Evolutionary conservation across 352 stramenopile species (phyloP).

Genomic region (Saprolegnia diclina): DNA sequence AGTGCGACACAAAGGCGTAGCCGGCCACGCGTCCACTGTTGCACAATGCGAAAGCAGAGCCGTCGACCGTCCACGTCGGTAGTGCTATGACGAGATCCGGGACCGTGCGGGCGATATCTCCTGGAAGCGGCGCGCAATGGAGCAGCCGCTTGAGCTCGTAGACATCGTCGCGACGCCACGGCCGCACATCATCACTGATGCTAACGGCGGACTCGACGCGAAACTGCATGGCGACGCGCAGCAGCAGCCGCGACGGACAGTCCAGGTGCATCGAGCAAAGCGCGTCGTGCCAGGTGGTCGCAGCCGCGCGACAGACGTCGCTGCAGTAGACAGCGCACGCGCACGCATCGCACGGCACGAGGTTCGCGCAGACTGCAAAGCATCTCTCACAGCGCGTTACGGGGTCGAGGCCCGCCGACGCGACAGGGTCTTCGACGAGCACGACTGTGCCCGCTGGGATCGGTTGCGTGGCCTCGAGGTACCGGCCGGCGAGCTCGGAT

Average conservation of each 20-base stretch:
- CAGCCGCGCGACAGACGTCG: neutral
- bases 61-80: no score
- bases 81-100: no score
- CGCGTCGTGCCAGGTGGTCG: neutral
- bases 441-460: slow-evolving; percentile 8
- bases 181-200: neutral
- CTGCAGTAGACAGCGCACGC: neutral
- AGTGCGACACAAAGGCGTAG: no score
- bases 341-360: slow-evolving; percentile 8
- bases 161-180: neutral
- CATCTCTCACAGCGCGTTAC: neutral
- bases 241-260: neutral
- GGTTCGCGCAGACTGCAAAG: neutral
- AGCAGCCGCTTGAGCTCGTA: neutral
- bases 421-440: slow-evolving; percentile 5
- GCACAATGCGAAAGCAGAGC: no score
- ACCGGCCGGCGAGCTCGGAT: neutral
- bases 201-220: neutral
- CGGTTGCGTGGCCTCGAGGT: neutral
- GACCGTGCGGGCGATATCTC: neutral
- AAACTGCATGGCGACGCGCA: neutral
- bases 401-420: neutral
- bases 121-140: neutral
- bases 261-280: neutral
- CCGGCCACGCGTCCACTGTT: no score